Conservation (phyloP, 83 land plant species). For the Isoetes engelmannii region DNA sequence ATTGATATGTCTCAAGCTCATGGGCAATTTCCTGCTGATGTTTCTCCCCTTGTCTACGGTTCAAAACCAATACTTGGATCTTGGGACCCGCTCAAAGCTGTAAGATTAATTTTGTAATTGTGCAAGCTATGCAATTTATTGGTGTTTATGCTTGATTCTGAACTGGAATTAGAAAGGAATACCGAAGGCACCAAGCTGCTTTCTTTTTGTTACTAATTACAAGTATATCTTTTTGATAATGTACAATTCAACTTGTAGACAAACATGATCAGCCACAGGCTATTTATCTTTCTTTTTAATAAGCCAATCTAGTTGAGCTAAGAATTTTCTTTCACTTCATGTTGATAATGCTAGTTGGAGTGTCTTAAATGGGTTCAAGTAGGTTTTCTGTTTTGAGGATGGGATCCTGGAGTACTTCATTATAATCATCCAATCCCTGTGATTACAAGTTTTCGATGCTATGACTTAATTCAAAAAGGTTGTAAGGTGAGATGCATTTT, state of each 20-base stretch:
- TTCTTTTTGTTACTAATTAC: background rate
- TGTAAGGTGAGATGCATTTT: background rate
- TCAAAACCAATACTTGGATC: slow-evolving; percentile 73
- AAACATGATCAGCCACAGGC: background rate
- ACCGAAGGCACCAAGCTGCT: background rate
- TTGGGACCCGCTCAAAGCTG: slow-evolving; percentile 86
- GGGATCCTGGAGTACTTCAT: background rate
- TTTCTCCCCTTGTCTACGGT: slow-evolving; percentile 68
- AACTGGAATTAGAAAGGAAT: background rate
- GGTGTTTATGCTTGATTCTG: slow-evolving; percentile 1
- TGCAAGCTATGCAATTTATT: background rate
- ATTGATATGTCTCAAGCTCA: too few species aligned
- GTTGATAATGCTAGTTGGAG: background rate
- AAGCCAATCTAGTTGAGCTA: too few species aligned
- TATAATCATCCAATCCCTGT: background rate
- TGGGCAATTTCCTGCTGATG: too few species aligned
- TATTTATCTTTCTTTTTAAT: background rate
- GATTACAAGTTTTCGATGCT: background rate
- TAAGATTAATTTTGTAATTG: slow-evolving; percentile 22
- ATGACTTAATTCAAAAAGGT: background rate
- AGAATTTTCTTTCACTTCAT: background rate
- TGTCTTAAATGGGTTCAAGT: background rate
- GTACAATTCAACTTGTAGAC: background rate
- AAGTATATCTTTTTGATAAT: background rate
- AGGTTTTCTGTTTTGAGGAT: background rate